Evolutionary conservation across 768 basidiomycete species (phyloP), one percentile per base, ranked within the genome.

Genomic region (Boletellus ananiceps): DNA sequence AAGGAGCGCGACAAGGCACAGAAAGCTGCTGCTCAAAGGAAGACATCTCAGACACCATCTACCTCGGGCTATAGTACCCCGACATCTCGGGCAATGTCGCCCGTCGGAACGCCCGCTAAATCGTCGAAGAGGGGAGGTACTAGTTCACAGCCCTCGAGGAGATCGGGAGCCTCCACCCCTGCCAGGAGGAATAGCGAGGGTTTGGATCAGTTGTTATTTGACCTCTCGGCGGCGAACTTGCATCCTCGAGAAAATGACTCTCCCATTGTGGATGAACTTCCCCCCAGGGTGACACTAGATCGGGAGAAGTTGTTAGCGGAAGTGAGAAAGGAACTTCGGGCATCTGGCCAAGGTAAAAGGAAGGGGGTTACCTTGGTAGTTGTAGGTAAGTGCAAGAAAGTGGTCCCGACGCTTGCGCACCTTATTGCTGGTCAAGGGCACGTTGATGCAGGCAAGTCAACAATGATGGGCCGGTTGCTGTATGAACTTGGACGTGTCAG

Each of bases 391-490:
- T 43, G 14, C 31, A 47, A 34, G 34, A 46, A 44, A 6, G 41
- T 40, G 42, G 5, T 31, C 27, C 29, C 38, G 36, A 43, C 11
- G 29, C 32, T 38, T 21, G 44, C 41, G 40, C 50, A 23, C 51
- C 52, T 58, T 34, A 62, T 45, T 18, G 3, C 39, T 44, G 31
- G 40, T 38, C 40, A 57, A 97, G 95, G 96, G 34, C 96, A 99
- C 62, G 96, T 99, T 52, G 96, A 99, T 70, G 96, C 96, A 15
- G 96, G 96, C 21, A 99, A 99, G 68, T 96, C 93, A 5, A 99
- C 96, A 1, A 71, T 99, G 23, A 97, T 98, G 92, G 96, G 96
- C 2, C 77, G 95, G 47, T 61, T 99, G 50, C 61, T 98, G 44
- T 97, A 97, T 65, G 96, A 98, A 55, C 76, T 95, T 2, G 96